These are phyloP conservation scores for Calonectria pseudoturangicola DNA, from an alignment of 2,329 filamentous ascomycete species.

Conservation along the genomic window DNA sequence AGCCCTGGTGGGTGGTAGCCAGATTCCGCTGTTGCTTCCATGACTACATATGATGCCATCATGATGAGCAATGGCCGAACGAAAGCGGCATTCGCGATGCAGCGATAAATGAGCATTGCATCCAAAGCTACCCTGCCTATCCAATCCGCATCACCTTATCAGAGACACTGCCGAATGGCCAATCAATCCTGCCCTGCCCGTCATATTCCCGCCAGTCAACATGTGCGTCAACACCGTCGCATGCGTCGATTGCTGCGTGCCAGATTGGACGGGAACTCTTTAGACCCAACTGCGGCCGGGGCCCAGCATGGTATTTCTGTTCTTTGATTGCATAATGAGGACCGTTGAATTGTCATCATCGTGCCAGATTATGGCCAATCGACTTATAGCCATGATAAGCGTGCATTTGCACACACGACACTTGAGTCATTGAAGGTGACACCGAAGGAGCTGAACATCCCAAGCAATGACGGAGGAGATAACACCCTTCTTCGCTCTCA, in stretches of 20 bases:
- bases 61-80: slow-evolving; percentile 2
- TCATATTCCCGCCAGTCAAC: slow-evolving; percentile 3
- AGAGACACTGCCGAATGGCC: neutral
- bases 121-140: slow-evolving; percentile 1
- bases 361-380: neutral
- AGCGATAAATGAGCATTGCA: slow-evolving; percentile 6
- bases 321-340: slow-evolving; percentile 1
- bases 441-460: neutral
- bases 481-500: neutral
- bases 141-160: neutral
- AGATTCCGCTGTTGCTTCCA: slow-evolving; percentile 13
- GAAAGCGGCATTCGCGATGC: slow-evolving; percentile 7
- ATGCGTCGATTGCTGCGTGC: slow-evolving; percentile 1
- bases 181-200: neutral
- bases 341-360: neutral
- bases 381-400: neutral
- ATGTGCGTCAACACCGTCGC: neutral
- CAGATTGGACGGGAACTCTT: neutral
- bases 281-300: neutral
- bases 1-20: slow-evolving; percentile 1
- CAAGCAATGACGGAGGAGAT: neutral
- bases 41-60: slow-evolving; percentile 22
- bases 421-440: slow-evolving; percentile 1
- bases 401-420: neutral
- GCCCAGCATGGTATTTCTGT: neutral